These are phyloP conservation scores for Lepidium sativum DNA, from an alignment of 345 rosid genomes.

Conservation along the genomic window DNA sequence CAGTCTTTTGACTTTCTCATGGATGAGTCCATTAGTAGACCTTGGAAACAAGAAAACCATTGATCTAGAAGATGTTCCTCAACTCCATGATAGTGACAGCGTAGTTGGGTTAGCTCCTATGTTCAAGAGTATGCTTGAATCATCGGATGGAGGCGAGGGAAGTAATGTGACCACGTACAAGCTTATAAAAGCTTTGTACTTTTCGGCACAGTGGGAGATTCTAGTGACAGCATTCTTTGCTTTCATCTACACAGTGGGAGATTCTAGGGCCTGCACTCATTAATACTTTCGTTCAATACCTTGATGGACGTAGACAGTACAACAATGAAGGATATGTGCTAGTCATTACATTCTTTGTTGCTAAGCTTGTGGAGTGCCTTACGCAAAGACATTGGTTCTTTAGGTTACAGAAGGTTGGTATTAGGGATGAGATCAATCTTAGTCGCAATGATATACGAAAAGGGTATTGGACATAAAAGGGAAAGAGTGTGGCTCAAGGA, in stretches of 20 bases:
- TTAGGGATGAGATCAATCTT: slow-evolving; percentile 42
- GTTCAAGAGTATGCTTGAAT: slow-evolving; percentile 39
- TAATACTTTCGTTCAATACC: slow-evolving; percentile 51
- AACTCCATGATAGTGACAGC: slow-evolving; percentile 44
- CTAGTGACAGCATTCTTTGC: slow-evolving; percentile 33
- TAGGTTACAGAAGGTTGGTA: slow-evolving; percentile 42
- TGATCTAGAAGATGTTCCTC: slow-evolving; percentile 63
- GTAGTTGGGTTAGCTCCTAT: slow-evolving; percentile 31
- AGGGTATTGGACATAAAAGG: too few species aligned
- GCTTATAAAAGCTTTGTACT: slow-evolving; percentile 43
- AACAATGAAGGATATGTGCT: slow-evolving; percentile 49
- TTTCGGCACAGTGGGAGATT: slow-evolving; percentile 40
- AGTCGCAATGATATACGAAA: slow-evolving; percentile 51
- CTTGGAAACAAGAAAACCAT: slow-evolving; percentile 46
- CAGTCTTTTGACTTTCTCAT: slow-evolving; percentile 46
- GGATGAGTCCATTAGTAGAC: slow-evolving; percentile 56
- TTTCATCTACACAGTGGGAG: slow-evolving; percentile 32
- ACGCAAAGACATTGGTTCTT: slow-evolving; percentile 53
- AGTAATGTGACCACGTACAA: slow-evolving; percentile 35
- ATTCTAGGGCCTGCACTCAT: slow-evolving; percentile 62
- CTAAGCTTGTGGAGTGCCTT: slow-evolving; percentile 54
- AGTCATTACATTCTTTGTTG: slow-evolving; percentile 43
- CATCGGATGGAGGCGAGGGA: slow-evolving; percentile 19
- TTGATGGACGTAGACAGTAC: slow-evolving; percentile 38
- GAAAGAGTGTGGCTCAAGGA: too few species aligned